Base-by-base conservation (phyloP, 2,329 filamentous ascomycete species). In the Bimuria novae-zelandiae region DNA sequence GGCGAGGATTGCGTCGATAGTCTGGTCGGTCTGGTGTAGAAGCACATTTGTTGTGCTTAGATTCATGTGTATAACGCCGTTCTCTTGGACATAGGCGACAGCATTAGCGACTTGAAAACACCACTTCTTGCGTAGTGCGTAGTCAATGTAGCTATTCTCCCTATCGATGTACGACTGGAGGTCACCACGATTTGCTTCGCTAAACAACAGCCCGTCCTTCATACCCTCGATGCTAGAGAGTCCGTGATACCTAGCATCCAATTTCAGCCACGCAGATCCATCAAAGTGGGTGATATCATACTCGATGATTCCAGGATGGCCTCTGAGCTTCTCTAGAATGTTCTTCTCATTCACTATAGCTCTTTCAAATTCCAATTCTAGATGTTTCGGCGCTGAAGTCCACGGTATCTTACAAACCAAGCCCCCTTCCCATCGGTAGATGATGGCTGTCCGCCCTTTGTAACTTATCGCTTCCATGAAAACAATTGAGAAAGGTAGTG, bases 31-130 rank as follows among this genome's bases (percentile, higher is more conserved):
- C 14, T 44, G 33, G 39, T 57, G 48, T n/a, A 60, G 48, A 53
- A 60, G 54, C 7, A 57, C 19, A 47, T 60, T 60, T 16, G 40
- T 46, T 16, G 42, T 54, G 49, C 57, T 40, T 8, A 60, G 29
- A 46, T 60, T 57, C n/a, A 45, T 54, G 44, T 59, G 51, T 33
- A 56, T 50, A 44, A 56, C 47, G 27, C 54, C 56, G 29, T 49
- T 54, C 33, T 46, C 43, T 37, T 56, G 51, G 17, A 42, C 29
- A 40, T 54, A 54, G 21, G 45, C 37, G 23, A 59, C 25, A 25
- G 54, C 56, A 54, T 59, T 7, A 43, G 54, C 37, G n/a, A 56
- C 21, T 32, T 59, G 43, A 7, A 59, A 25, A 37, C 54, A 45
- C 56, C 42, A 59, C 23, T 51, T 46, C 14, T 47, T 52, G 4